A percentile compares a stretch with the other conserved stretches of the same genome.
These are phyloP conservation scores for Yarrowia sp. DNA, from an alignment of 805 yeast genomes.

Conservation along the genomic window DNA sequence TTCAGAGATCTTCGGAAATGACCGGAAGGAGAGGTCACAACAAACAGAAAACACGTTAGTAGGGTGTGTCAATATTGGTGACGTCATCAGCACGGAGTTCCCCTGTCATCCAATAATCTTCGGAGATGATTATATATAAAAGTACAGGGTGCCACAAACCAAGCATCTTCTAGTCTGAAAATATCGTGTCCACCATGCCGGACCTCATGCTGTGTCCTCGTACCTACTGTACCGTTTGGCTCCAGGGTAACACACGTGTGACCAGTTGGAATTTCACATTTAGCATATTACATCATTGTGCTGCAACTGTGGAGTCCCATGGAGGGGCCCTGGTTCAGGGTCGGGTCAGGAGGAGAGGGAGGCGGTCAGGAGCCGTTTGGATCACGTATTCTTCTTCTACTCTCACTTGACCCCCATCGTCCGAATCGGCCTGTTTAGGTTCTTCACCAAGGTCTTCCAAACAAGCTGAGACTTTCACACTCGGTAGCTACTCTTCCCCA, in stretches of 20 bases:
- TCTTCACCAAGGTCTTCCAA: slow-evolving; percentile 4
- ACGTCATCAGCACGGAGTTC: background rate
- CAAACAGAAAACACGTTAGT: background rate
- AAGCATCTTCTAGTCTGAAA: too few species aligned
- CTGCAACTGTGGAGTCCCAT: background rate
- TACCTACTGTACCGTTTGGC: slow-evolving; percentile 1
- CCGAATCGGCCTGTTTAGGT: slow-evolving; percentile 25
- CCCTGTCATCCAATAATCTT: background rate
- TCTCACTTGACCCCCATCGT: too few species aligned
- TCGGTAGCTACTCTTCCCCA: slow-evolving; percentile 35
- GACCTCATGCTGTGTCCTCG: too few species aligned
- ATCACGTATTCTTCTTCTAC: too few species aligned
- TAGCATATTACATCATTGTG: slow-evolving; percentile 1
- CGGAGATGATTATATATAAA: too few species aligned
- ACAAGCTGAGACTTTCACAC: slow-evolving; percentile 34
- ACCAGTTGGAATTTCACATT: background rate
- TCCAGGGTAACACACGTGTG: slow-evolving; percentile 34
- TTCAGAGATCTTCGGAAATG: background rate
- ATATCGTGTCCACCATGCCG: too few species aligned
- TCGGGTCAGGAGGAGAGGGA: too few species aligned
- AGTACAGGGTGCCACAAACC: too few species aligned
- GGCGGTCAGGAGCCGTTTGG: too few species aligned
- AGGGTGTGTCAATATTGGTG: background rate
- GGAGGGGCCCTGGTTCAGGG: background rate
- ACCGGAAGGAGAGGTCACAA: background rate